phyloP scores from a whole-genome alignment of 345 rosid species.

The Melastoma malabathricum region DNA sequence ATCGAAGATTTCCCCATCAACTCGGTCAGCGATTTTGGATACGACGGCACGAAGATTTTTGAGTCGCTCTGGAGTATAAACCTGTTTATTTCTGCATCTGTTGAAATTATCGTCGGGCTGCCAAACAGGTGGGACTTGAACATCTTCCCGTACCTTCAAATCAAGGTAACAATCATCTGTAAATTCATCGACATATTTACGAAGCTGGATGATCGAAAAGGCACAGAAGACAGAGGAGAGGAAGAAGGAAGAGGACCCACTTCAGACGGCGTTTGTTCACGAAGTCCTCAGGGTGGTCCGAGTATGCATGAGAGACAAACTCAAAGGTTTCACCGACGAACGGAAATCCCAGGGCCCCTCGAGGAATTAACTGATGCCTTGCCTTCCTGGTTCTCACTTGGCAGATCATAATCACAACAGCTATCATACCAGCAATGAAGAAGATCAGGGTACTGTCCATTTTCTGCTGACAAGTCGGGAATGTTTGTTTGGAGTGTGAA shows the following conservation, averaged over 20 bases:
- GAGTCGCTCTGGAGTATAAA: constrained; percentile 78
- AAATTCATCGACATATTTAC: no score
- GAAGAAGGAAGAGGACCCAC: constrained; percentile 20
- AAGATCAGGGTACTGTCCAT: no score
- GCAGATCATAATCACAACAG: no score
- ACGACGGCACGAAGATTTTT: constrained; percentile 68
- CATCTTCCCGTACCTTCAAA: constrained; percentile 72
- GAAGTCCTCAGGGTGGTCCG: constrained; percentile 84
- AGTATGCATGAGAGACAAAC: constrained; percentile 65
- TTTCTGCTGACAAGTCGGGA: no score
- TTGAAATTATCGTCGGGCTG: constrained; percentile 66
- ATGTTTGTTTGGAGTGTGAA: no score
- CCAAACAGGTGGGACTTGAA: constrained; percentile 97
- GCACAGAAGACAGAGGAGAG: not conserved
- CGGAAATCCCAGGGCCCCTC: constrained; percentile 83
- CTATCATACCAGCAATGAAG: no score
- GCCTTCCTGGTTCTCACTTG: no score
- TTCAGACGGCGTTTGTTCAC: constrained; percentile 63
- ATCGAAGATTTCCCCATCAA: constrained; percentile 95
- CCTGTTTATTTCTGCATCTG: constrained; percentile 83
- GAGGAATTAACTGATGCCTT: constrained; percentile 27
- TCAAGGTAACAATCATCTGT: not conserved
- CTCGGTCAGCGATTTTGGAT: constrained; percentile 86
- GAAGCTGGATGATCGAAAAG: no score
- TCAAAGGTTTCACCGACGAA: constrained; percentile 81